Percentiles rank a stretch among this genome's conserved stretches.
phyloP scores from a whole-genome alignment of 2,329 filamentous ascomycete species.

The Fusarium azukiicola region DNA sequence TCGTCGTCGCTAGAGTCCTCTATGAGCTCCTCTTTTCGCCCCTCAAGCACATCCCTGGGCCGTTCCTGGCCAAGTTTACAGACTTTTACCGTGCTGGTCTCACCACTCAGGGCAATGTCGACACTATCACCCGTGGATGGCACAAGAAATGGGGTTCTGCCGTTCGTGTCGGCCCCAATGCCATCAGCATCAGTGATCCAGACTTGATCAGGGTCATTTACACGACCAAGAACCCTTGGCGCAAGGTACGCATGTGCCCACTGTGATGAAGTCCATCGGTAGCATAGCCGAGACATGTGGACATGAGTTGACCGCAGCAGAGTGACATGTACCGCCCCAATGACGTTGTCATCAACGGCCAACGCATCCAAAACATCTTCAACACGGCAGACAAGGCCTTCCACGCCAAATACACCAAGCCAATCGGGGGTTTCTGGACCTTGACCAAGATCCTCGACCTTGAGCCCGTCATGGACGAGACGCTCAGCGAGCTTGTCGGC shows the following conservation, averaged over 20 bases:
- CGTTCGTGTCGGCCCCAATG: conserved; percentile 43
- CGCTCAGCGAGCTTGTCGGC: conserved; percentile 30
- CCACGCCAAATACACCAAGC: conserved; percentile 48
- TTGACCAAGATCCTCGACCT: conserved; percentile 45
- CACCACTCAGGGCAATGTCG: conserved; percentile 37
- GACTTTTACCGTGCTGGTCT: conserved; percentile 45
- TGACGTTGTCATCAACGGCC: conserved; percentile 44
- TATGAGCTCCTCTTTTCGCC: conserved; percentile 43
- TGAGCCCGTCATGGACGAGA: conserved; percentile 51
- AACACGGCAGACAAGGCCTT: conserved; percentile 48
- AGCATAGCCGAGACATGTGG: background rate
- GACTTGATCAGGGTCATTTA: conserved; percentile 45
- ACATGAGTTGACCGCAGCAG: conserved; percentile 8
- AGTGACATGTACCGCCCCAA: conserved; percentile 48
- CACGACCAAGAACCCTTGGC: conserved; percentile 42
- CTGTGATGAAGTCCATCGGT: too few relatives aligned
- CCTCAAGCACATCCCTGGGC: conserved; percentile 39
- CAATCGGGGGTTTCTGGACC: conserved; percentile 49
- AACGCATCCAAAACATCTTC: conserved; percentile 49
- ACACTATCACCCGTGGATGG: conserved; percentile 32
- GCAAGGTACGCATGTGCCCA: conserved; percentile 30
- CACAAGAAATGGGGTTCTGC: conserved; percentile 43
- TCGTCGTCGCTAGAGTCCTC: conserved; percentile 26
- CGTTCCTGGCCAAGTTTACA: conserved; percentile 33
- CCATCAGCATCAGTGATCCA: conserved; percentile 44